Evolutionary conservation across 768 basidiomycete species (phyloP).

Genomic region (Psilocybe cubensis): DNA sequence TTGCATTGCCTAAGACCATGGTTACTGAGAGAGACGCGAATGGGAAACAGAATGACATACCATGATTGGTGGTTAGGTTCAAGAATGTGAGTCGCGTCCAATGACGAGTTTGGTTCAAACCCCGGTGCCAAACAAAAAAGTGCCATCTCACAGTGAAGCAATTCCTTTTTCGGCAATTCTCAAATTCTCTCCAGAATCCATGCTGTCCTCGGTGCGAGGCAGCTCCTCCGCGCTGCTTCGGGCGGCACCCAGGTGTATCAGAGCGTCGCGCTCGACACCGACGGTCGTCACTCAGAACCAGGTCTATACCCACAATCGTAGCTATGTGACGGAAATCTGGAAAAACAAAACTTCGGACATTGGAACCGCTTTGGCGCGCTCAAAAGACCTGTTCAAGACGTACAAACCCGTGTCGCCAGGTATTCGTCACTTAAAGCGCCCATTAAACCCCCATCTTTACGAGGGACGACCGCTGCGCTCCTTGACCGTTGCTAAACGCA

Average conservation of each 20-base stretch:
- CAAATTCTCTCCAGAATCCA: conserved; percentile 28
- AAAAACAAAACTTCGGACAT: conserved; percentile 39
- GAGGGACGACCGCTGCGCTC: conserved; percentile 82
- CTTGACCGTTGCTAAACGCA: conserved; percentile 82
- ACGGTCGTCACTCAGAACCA: not conserved
- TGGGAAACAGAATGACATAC: conserved; percentile 8
- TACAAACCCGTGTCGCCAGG: conserved; percentile 90
- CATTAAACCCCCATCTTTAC: conserved; percentile 82
- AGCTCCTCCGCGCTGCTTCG: conserved; percentile 42
- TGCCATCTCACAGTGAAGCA: not conserved
- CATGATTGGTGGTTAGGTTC: conserved; percentile 19
- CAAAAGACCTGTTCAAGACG: conserved; percentile 73
- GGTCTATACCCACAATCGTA: conserved; percentile 21
- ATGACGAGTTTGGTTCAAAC: conserved; percentile 16
- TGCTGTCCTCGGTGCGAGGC: conserved; percentile 50
- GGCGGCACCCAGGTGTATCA: conserved; percentile 18
- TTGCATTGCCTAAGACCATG: conserved; percentile 54
- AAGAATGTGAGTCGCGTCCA: conserved; percentile 16
- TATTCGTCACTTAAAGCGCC: conserved; percentile 85
- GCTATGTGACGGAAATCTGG: conserved; percentile 44
- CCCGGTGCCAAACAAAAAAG: conserved; percentile 24
- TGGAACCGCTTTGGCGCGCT: conserved; percentile 50
- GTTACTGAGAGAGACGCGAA: not conserved
- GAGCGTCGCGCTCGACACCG: conserved; percentile 21
- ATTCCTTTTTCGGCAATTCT: conserved; percentile 25